Conservation (phyloP, 2,329 filamentous ascomycete species). For the Epichloe amarillans region DNA sequence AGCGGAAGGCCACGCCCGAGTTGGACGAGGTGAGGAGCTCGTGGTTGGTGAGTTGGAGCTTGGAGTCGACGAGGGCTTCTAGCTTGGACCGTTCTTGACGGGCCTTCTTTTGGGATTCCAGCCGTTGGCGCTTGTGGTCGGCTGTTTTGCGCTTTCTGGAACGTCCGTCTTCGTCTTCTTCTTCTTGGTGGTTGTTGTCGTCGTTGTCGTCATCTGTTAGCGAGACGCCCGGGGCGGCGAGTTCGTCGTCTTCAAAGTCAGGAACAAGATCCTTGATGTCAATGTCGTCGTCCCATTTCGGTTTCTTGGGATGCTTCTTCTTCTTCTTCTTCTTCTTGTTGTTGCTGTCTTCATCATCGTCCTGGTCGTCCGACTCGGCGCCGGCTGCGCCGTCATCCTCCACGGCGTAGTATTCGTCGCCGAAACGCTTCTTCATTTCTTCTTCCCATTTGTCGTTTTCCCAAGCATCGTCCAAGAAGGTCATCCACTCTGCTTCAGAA, state of each 20-base stretch:
- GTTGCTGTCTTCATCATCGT: slow-evolving; percentile 49
- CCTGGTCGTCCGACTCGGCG: slow-evolving; percentile 48
- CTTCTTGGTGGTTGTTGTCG: slow-evolving; percentile 22
- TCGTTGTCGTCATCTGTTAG: slow-evolving; percentile 34
- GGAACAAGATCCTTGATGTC: slow-evolving; percentile 88
- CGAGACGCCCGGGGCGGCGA: slow-evolving; percentile 34
- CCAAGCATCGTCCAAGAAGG: slow-evolving; percentile 77
- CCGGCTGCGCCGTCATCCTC: slow-evolving; percentile 41
- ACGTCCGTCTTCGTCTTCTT: slow-evolving; percentile 29
- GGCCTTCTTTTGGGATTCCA: slow-evolving; percentile 53
- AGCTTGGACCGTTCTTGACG: slow-evolving; percentile 72
- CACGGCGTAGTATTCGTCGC: slow-evolving; percentile 78
- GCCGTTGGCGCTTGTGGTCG: slow-evolving; percentile 45
- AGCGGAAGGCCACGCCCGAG: slow-evolving; percentile 53
- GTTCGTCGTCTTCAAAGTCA: slow-evolving; percentile 60
- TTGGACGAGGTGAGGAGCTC: slow-evolving; percentile 34
- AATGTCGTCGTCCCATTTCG: slow-evolving; percentile 89
- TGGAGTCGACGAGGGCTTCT: slow-evolving; percentile 72
- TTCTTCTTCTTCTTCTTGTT: slow-evolving; percentile 23
- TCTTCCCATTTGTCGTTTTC: slow-evolving; percentile 81
- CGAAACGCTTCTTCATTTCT: slow-evolving; percentile 81
- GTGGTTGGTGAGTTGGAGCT: slow-evolving; percentile 59
- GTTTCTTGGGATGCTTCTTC: slow-evolving; percentile 38
- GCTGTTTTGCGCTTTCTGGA: slow-evolving; percentile 50
- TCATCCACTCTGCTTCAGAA: slow-evolving; percentile 68